Base-by-base conservation (phyloP, 1,284 basidiomycete genomes). In the Tylopilus microsporus region DNA sequence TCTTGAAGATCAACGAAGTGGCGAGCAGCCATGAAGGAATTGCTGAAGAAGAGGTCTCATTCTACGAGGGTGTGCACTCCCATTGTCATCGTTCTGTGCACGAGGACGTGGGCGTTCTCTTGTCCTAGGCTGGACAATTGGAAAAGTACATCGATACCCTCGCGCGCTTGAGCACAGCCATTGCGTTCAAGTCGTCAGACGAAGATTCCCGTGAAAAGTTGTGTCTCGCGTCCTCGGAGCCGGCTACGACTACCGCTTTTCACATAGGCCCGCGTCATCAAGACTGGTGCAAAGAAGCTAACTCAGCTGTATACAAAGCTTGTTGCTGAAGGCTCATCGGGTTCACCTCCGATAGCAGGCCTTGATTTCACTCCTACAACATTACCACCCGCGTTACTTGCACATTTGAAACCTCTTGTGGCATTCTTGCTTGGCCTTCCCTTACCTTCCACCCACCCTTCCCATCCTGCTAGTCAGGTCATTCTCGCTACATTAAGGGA, bases 241-340 rank as follows among this genome's bases (percentile, higher is more conserved):
- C 5, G 8, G 9, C 8, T 16, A 41, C 19, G 8, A 10, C 13
- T 5, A 8, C 19, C 3, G 3, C 36, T 13, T 41, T 11, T 13
- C 19, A 46, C 19, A 21, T 60, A 89, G 86, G 86, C 87, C 11
- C 82, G 85, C 51, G 79, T 92, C 3, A 77, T 91, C 10, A 89
- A 91, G 73, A 87, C 87, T 1, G 90, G 90, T 11, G 83, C 83
- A 2, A 91, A 89, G 76, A 91, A 90, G 67, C 77, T 92, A 18
- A 79, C 85, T 0, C 87, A 89, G 64, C 72, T 91, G 7, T 91
- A 87, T 66, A 92, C 89, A 18, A 90, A 89, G 64, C 77, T 88
- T 19, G 87, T 91, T 39, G 89, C 90, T 3, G 89, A 91, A 72
- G 86, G 83, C 18, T 91, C 89, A 0, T 86, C 87, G 2, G 86